Evolutionary conservation across 768 basidiomycete species (phyloP).

Genomic region (Lyophyllum semitale): DNA sequence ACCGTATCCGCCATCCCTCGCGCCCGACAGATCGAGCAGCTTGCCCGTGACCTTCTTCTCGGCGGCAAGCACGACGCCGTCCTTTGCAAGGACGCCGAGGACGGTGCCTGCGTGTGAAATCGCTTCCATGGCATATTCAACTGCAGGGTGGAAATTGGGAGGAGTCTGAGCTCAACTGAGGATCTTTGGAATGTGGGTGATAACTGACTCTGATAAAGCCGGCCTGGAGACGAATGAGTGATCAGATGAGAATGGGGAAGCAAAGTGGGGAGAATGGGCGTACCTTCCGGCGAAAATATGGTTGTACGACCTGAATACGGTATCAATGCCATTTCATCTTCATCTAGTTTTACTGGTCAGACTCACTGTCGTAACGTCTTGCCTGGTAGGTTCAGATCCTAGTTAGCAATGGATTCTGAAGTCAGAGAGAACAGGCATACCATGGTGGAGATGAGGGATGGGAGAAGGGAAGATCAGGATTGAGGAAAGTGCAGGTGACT

Average conservation of each 20-base stretch:
- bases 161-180: conserved; percentile 2
- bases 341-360: not conserved
- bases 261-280: conserved; percentile 16
- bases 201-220: conserved; percentile 90
- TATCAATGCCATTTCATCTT: conserved; percentile 17
- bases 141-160: conserved; percentile 39
- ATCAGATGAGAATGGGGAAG: conserved; percentile 3
- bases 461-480: conserved; percentile 6
- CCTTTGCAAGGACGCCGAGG: conserved; percentile 87
- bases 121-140: conserved; percentile 99
- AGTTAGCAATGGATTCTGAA: not conserved
- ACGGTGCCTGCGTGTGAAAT: conserved; percentile 96
- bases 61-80: conserved; percentile 89
- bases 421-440: conserved; percentile 31
- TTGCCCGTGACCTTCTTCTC: conserved; percentile 99
- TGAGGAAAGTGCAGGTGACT: conserved; percentile 22
- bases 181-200: not conserved
- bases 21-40: conserved; percentile 85
- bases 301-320: conserved; percentile 80
- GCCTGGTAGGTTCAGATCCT: conserved; percentile 48
- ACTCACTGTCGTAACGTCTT: conserved; percentile 93
- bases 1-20: conserved; percentile 88
- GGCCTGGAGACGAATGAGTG: conserved; percentile 55
- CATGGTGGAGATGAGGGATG: conserved; percentile 41
- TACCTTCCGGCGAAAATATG: conserved; percentile 98